Percentiles rank a stretch among this genome's conserved stretches.
These are phyloP conservation scores for Curvularia spicifera DNA, from an alignment of 2,329 filamentous ascomycete genomes.

Conservation along the genomic window DNA sequence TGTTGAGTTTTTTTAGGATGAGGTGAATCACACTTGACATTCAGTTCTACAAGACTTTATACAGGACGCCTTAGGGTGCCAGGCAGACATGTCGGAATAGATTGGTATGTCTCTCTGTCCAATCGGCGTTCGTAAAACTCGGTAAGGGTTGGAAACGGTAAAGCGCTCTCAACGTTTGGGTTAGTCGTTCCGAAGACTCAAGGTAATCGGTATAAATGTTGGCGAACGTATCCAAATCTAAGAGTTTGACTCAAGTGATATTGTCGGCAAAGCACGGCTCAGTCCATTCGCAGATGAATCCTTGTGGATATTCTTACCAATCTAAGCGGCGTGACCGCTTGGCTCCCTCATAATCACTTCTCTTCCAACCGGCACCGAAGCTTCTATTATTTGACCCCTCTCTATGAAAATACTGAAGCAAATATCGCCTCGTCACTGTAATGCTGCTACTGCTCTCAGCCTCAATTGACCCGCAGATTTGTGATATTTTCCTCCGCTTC, in stretches of 20 bases:
- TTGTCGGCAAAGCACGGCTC: not conserved
- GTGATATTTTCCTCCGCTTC: not conserved
- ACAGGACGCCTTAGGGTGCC: not conserved
- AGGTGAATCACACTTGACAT: not conserved
- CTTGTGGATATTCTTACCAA: not conserved
- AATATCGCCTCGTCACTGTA: not conserved
- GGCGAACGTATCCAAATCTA: too few species aligned
- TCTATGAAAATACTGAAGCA: too few species aligned
- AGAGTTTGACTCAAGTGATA: not conserved
- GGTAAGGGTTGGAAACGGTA: constrained; percentile 10
- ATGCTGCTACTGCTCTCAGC: not conserved
- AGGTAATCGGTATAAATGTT: constrained; percentile 1
- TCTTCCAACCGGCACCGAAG: not conserved
- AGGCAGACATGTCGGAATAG: constrained; percentile 11
- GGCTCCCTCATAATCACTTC: not conserved
- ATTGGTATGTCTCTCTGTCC: not conserved
- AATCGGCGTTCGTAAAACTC: constrained; percentile 17
- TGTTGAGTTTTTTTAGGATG: not conserved
- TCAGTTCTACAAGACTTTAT: constrained; percentile 1
- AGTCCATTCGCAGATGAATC: not conserved
- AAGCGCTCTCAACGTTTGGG: not conserved
- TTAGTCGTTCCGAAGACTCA: constrained; percentile 9
- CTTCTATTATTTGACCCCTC: not conserved
- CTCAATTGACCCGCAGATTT: not conserved
- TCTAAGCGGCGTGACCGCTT: too few species aligned